Evolutionary conservation across 768 basidiomycete species (phyloP).

Genomic region (Dictyophora rubrovolvata): DNA sequence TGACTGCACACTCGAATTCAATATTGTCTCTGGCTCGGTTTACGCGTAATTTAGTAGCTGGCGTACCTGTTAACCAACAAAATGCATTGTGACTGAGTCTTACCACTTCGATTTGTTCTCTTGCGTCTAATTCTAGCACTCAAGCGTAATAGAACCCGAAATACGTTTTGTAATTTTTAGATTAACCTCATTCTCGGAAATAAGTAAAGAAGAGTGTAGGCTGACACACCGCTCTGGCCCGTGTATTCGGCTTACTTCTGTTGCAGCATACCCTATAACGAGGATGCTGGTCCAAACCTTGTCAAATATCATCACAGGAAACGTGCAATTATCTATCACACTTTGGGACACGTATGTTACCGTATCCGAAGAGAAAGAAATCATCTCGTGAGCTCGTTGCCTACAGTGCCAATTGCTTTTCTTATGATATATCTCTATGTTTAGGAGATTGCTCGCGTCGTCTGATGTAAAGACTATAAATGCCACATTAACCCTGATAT

Average conservation of each 20-base stretch:
- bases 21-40: slow-evolving; percentile 52
- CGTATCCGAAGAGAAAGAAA: slow-evolving; percentile 60
- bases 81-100: slow-evolving; percentile 53
- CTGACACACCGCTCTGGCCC: slow-evolving; percentile 5
- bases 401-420: slow-evolving; percentile 6
- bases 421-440: not conserved
- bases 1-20: slow-evolving; percentile 10
- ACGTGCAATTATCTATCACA: slow-evolving; percentile 42
- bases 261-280: slow-evolving; percentile 49
- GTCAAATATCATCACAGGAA: slow-evolving; percentile 75
- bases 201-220: slow-evolving; percentile 52
- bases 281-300: slow-evolving; percentile 67
- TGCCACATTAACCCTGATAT: slow-evolving; percentile 57
- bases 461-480: slow-evolving; percentile 52
- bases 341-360: slow-evolving; percentile 59
- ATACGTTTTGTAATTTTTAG: slow-evolving; percentile 59
- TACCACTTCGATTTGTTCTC: not conserved
- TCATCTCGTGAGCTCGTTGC: slow-evolving; percentile 52
- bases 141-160: slow-evolving; percentile 59
- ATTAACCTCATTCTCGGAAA: slow-evolving; percentile 67
- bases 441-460: slow-evolving; percentile 43
- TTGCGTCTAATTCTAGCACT: not conserved
- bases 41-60: slow-evolving; percentile 78
- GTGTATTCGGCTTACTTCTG: not conserved
- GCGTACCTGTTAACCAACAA: slow-evolving; percentile 58